Evolutionary conservation across 306 rosid species (phyloP), one percentile per base, ranked within the genome.

Genomic region (Cucumis hystrix): DNA sequence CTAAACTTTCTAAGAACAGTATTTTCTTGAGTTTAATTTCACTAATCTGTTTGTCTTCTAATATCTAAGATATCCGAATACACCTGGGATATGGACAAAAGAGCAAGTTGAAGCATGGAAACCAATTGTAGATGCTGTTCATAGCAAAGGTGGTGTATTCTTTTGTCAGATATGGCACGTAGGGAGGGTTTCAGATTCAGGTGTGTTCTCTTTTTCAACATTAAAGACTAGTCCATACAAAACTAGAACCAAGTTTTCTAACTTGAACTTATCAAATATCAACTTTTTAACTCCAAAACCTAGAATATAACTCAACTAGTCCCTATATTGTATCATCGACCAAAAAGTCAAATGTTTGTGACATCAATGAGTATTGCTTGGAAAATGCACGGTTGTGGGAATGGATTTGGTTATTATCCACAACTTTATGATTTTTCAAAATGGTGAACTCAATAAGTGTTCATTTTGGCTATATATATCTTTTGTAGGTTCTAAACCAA

Each of bases 51-150:
- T 71, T 54, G 78, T 55, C 13, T 60, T 64, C 23, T 60, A 68
- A 68, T 7, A 23, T 43, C 35, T 43, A 68, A 85, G 89, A 70
- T 72, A 80, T 69, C 63, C 78, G 4, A 10, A 87, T 21, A 80
- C 75, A 25, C 85, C 87, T 5, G 89, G 89, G 13, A 80, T 88
- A 69, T 85, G 89, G 89, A 88, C 87, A 40, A 71, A 47, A 77
- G 83, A 85, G 81, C 91, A 88, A 47, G 78, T 88, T 28, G 85
- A 85, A 62, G 91, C 84, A 12, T 85, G 91, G 91, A 87, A 79
- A 70, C 87, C 88, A 4, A 80, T 83, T 30, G 87, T 87, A 0
- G 82, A 87, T 49, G 91, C 83, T 37, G 91, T 85, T 43, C 91
- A 85, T 73, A 78, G 79, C 23, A 83, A 82, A 62, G 91, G 89